phyloP scores from a whole-genome alignment of 139 green algal genomes.

The Tetraselmis striata region DNA sequence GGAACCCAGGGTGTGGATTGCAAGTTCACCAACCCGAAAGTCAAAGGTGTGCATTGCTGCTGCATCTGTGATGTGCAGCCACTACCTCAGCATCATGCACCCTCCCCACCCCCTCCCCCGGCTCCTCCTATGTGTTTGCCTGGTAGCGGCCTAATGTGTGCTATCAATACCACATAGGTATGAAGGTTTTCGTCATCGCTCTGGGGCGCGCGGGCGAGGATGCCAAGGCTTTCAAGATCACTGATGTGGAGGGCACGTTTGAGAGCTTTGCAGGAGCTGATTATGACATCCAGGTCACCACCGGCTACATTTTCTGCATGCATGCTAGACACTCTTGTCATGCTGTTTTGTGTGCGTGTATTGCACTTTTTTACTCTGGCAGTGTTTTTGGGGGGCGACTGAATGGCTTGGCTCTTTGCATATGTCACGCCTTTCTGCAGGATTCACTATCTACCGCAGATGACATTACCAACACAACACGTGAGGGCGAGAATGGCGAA shows the following conservation, averaged over 20 bases:
- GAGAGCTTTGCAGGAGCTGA: not conserved
- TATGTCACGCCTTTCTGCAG: not conserved
- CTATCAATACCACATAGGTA: not conserved
- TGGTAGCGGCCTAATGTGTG: too few species aligned
- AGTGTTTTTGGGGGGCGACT: too few species aligned
- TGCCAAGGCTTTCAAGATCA: not conserved
- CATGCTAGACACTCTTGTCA: too few species aligned
- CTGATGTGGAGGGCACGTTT: not conserved
- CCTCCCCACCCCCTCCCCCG: too few species aligned
- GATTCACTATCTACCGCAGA: not conserved
- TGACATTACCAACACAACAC: not conserved
- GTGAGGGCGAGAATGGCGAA: not conserved
- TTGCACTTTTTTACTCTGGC: too few species aligned
- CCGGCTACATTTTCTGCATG: too few species aligned
- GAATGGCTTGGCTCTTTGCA: too few species aligned
- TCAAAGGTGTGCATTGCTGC: not conserved
- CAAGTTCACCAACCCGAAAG: not conserved
- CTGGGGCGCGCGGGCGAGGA: not conserved
- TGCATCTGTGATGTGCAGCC: too few species aligned
- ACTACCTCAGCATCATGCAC: too few species aligned
- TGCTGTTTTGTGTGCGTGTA: too few species aligned
- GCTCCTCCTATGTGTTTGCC: not conserved
- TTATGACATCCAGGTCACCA: not conserved
- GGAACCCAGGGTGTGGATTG: not conserved
- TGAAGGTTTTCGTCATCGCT: not conserved